A percentile compares a stretch with the other conserved stretches of the same genome.
Evolutionary conservation across 2,329 filamentous ascomycete species (phyloP).

Genomic region (Arthrocladium fulminans): DNA sequence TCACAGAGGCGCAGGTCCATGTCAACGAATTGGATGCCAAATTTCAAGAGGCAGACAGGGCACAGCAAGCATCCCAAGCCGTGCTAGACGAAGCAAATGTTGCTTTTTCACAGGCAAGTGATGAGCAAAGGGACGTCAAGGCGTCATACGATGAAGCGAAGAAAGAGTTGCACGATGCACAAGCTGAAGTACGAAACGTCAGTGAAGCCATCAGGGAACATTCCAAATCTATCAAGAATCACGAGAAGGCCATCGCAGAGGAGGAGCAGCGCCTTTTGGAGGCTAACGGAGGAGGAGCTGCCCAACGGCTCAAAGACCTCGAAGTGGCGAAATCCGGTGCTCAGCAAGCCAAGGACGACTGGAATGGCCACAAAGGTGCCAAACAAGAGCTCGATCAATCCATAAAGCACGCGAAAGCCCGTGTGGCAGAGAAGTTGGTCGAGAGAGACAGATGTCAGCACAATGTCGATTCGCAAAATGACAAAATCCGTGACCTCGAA

Average conservation of each 20-base stretch:
- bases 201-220: constrained; percentile 36
- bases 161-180: constrained; percentile 46
- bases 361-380: constrained; percentile 35
- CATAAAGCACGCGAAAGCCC: constrained; percentile 26
- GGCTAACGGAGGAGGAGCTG: constrained; percentile 60
- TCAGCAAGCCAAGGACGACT: constrained; percentile 35
- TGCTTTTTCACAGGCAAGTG: constrained; percentile 37
- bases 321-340: constrained; percentile 48
- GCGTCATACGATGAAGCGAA: constrained; percentile 47
- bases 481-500: constrained; percentile 44
- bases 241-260: constrained; percentile 34
- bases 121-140: constrained; percentile 39
- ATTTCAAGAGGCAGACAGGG: constrained; percentile 32
- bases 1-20: constrained; percentile 38
- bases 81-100: constrained; percentile 34
- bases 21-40: constrained; percentile 38
- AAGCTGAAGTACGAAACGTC: constrained; percentile 59
- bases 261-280: constrained; percentile 52
- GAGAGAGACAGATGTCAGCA: constrained; percentile 48
- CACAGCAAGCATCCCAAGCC: constrained; percentile 24
- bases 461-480: constrained; percentile 37
- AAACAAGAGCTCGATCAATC: constrained; percentile 29
- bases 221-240: constrained; percentile 19
- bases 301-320: constrained; percentile 51
- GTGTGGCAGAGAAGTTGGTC: constrained; percentile 20